These are phyloP conservation scores for Hemileccinum impolitum DNA, from an alignment of 768 basidiomycete genomes.

Conservation along the genomic window DNA sequence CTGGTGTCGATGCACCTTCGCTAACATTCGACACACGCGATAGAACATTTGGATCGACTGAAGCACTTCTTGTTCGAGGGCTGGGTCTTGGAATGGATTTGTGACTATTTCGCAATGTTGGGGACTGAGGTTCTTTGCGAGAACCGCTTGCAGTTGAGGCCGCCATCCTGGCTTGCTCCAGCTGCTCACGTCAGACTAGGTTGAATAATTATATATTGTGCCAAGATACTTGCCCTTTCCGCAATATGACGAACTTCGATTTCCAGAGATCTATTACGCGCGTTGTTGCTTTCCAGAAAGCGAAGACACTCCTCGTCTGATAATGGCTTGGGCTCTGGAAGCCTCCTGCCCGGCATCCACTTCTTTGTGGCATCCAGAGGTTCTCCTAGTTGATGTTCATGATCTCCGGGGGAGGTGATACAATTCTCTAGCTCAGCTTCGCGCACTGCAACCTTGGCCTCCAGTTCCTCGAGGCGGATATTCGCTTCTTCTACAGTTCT, in stretches of 20 bases:
- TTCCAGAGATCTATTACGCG: conserved; percentile 43
- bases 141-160: conserved; percentile 1
- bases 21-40: conserved; percentile 2
- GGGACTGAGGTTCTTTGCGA: not conserved
- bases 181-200: conserved; percentile 8
- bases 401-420: conserved; percentile 14
- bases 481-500: conserved; percentile 40
- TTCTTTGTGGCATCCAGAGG: not conserved
- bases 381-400: not conserved
- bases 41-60: conserved; percentile 15
- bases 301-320: conserved; percentile 40
- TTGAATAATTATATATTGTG: not conserved
- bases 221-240: conserved; percentile 30
- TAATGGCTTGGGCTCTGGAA: conserved; percentile 19
- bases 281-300: conserved; percentile 36
- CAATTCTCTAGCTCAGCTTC: conserved; percentile 51
- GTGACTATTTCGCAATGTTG: not conserved
- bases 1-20: not conserved
- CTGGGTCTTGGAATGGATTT: not conserved
- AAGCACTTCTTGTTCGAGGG: conserved; percentile 21
- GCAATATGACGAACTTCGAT: conserved; percentile 40
- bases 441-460: conserved; percentile 54
- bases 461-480: conserved; percentile 40
- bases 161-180: conserved; percentile 19
- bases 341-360: not conserved